Base-by-base conservation (phyloP, 371 early-diverging fungal genomes). In the Phascolomyces articulosus region DNA sequence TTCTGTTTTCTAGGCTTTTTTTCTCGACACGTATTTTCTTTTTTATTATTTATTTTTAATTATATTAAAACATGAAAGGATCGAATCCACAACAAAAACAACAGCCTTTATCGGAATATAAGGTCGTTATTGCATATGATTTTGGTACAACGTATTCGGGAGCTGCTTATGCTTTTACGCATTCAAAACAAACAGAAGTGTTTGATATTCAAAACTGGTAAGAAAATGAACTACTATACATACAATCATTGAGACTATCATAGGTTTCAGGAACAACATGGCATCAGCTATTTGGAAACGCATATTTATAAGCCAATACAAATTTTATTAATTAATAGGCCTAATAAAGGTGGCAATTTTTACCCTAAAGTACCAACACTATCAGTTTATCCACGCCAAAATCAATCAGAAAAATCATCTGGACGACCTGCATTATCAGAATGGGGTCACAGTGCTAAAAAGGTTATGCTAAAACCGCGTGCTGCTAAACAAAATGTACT, bases 121-220 rank as follows among this genome's bases (percentile, higher is more conserved):
- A 82, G 41, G 65, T 82, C 3, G 74, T 82, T 2, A 75, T 82
- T 63, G 72, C 79, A 2, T 82, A 82, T 59, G 83, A 83, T 38
- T 83, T 83, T 63, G 83, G 83, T 24, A 83, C 83, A 1, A 83
- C 83, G 4, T 82, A 68, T 27, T 79, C 83, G 4, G 87, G 87
- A n/a, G 84, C 84, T 31, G 83, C 87, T 21, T 87, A 85, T 69
- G 82, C 85, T 9, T 83, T 83, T 48, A 77, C 79, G 3, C 85
- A 84, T 55, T 76, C 75, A 31, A 65, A n/a, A n/a, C n/a, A n/a
- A n/a, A 64, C 73, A 11, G 85, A 87, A 71, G 74, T 87, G 27
- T 79, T 77, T 41, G 87, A 87, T 60, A 72, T 86, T 55, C 75
- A 79, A 53, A 75, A 79, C 68, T 86, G 87, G 87, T 83, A 74